phyloP scores from a whole-genome alignment of 73 alveolate species.

The Paraurostyla sp. region DNA sequence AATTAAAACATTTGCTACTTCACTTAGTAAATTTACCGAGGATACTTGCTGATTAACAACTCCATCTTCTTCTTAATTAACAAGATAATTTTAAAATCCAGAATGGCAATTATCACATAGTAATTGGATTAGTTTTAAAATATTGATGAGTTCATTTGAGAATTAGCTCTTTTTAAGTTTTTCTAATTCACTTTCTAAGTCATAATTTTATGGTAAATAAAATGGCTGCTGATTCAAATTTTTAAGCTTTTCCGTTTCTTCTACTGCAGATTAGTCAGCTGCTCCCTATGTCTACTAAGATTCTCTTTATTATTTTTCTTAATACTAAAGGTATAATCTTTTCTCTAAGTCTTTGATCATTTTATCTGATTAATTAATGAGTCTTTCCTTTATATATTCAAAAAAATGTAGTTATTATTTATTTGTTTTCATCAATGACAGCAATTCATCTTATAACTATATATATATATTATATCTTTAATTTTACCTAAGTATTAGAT shows the following conservation, averaged over 20 bases:
- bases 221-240: conserved; percentile 23
- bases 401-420: conserved; percentile 6
- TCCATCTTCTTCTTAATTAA: conserved; percentile 1
- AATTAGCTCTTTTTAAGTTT: not conserved
- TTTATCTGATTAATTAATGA: not conserved
- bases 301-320: not conserved
- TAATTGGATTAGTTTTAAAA: conserved; percentile 19
- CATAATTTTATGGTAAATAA: conserved; percentile 2
- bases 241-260: too few species aligned
- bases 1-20: conserved; percentile 38
- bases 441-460: not conserved
- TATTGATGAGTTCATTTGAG: not conserved
- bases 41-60: not conserved
- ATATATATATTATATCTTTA: not conserved
- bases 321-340: not conserved
- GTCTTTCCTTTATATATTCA: conserved; percentile 29
- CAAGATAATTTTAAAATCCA: conserved; percentile 49
- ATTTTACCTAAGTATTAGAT: not conserved
- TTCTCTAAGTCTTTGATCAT: not conserved
- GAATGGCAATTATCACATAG: conserved; percentile 3
- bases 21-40: conserved; percentile 7
- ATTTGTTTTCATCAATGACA: not conserved
- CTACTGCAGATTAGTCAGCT: too few species aligned
- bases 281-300: too few species aligned
- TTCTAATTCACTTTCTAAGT: conserved; percentile 19